Evolutionary conservation across 192 early-diverging fungal genomes (phyloP).

Genomic region (Haplosporangium gracile): DNA sequence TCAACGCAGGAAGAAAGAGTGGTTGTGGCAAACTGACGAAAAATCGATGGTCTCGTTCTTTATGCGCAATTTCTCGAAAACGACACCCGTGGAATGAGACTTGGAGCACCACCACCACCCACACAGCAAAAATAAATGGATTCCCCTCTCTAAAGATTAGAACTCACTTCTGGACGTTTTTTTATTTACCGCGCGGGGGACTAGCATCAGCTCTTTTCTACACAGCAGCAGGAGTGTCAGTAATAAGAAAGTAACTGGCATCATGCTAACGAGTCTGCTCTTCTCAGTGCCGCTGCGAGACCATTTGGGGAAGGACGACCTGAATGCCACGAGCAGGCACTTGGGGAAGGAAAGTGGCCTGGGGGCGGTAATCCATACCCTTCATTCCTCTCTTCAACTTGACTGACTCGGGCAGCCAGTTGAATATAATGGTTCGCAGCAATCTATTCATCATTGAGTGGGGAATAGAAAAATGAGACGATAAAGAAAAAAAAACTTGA

Average conservation of each 20-base stretch:
- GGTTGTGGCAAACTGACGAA: not conserved
- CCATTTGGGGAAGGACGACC: not conserved
- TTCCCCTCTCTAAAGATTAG: too few species aligned
- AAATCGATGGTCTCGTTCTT: not conserved
- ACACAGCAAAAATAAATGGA: too few species aligned
- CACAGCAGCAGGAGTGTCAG: not conserved
- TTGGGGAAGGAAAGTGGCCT: not conserved
- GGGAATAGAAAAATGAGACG: not conserved
- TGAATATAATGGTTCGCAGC: not conserved
- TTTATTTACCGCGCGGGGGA: too few species aligned
- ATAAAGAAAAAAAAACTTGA: not conserved
- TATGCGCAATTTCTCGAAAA: not conserved
- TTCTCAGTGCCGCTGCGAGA: not conserved
- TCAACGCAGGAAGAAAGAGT: not conserved
- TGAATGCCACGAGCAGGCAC: not conserved
- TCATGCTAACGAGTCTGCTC: not conserved
- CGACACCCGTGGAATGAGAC: too few species aligned
- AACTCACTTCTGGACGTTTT: too few species aligned
- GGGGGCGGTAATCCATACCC: not conserved
- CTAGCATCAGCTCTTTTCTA: not conserved
- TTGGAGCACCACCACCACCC: too few species aligned
- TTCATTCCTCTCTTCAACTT: not conserved
- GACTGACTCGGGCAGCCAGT: not conserved
- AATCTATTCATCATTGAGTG: not conserved
- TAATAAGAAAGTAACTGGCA: too few species aligned